A percentile compares a stretch with the other conserved stretches of the same genome.
phyloP scores from a whole-genome alignment of 495 filamentous ascomycete species.

The Glonium stellatum region DNA sequence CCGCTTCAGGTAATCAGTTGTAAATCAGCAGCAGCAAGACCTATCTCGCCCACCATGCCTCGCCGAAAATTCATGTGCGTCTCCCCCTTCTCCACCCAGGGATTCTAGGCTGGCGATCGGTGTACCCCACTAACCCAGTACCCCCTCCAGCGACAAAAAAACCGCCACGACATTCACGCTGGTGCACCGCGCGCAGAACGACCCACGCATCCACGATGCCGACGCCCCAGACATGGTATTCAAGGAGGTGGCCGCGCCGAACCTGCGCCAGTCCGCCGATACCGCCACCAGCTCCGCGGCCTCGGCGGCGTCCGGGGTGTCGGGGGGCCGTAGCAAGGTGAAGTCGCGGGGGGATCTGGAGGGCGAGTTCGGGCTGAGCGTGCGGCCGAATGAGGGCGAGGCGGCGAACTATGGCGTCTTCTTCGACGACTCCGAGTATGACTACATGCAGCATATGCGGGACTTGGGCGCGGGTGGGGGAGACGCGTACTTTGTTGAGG shows the following conservation, averaged over 20 bases:
- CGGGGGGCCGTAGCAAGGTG: conserved; percentile 43
- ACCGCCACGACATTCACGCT: conserved; percentile 84
- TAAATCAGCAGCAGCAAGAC: neutral
- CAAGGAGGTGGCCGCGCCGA: conserved; percentile 37
- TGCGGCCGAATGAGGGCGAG: conserved; percentile 89
- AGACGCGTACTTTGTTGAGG: conserved; percentile 72
- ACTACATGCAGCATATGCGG: conserved; percentile 99
- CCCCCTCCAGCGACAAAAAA: conserved; percentile 72
- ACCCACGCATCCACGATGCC: conserved; percentile 86
- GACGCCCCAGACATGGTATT: conserved; percentile 77
- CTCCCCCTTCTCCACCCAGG: neutral
- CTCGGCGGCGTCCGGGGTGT: conserved; percentile 23
- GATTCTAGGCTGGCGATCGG: neutral
- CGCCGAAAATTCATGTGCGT: conserved; percentile 86
- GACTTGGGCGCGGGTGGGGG: conserved; percentile 57
- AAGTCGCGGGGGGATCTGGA: conserved; percentile 66
- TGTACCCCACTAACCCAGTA: conserved; percentile 18
- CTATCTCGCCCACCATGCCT: conserved; percentile 50
- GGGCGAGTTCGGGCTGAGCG: conserved; percentile 60
- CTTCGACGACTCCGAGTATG: conserved; percentile 83
- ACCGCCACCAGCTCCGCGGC: conserved; percentile 19
- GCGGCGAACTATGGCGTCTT: conserved; percentile 90
- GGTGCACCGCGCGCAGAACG: conserved; percentile 93
- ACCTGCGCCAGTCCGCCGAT: conserved; percentile 34
- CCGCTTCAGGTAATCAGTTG: neutral